phyloP scores from a whole-genome alignment of 176 grass and related monocot genomes.

The Oryza australiensis region DNA sequence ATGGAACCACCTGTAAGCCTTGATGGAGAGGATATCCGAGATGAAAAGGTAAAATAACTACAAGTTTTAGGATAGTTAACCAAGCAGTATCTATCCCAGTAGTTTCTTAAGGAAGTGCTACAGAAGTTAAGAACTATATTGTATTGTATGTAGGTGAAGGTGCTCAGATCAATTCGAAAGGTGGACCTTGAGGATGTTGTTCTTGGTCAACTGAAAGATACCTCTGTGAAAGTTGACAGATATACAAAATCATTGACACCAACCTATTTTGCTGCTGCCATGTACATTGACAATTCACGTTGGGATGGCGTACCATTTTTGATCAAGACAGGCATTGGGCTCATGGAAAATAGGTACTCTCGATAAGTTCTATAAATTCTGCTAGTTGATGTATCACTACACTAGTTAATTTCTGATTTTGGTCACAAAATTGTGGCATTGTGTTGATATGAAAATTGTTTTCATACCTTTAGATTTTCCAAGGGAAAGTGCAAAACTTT shows the following conservation, averaged over 20 bases:
- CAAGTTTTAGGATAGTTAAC: neutral
- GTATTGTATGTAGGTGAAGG: conserved; percentile 64
- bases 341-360: conserved; percentile 79
- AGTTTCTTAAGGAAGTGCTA: conserved; percentile 13
- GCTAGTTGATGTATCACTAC: neutral
- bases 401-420: conserved; percentile 18
- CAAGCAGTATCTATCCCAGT: neutral
- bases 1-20: conserved; percentile 94
- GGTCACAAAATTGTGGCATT: neutral
- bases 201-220: conserved; percentile 86
- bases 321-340: conserved; percentile 88
- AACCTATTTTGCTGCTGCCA: conserved; percentile 84
- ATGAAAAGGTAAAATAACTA: conserved; percentile 77
- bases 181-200: conserved; percentile 79
- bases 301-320: conserved; percentile 98
- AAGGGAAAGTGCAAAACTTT: conserved; percentile 15
- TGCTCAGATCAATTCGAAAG: conserved; percentile 86
- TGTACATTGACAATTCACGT: conserved; percentile 95
- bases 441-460: neutral
- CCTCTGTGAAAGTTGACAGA: conserved; percentile 48
- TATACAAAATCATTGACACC: conserved; percentile 82
- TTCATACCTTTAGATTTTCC: neutral
- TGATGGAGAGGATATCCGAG: conserved; percentile 91
- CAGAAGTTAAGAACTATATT: neutral
- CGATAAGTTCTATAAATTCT: neutral